Conservation (phyloP, 78 protist species). For the Reticulomyxa filosa region DNA sequence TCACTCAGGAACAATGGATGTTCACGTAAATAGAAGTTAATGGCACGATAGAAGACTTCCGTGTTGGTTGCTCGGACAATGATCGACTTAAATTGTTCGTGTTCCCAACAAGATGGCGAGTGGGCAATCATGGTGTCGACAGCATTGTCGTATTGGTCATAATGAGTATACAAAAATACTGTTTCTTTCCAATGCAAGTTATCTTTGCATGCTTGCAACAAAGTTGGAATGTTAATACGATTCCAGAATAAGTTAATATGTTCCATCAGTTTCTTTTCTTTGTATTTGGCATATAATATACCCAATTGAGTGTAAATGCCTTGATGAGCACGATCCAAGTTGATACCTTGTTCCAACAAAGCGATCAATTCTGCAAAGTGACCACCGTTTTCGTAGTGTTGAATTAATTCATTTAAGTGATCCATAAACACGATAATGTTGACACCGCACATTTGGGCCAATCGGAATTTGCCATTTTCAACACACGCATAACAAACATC, state of each 20-base stretch:
- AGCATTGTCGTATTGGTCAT: slow-evolving; percentile 93
- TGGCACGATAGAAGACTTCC: slow-evolving; percentile 74
- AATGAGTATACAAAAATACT: slow-evolving; percentile 65
- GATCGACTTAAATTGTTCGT: slow-evolving; percentile 67
- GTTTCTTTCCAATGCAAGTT: slow-evolving; percentile 72
- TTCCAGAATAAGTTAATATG: slow-evolving; percentile 65
- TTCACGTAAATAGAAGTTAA: slow-evolving; percentile 57
- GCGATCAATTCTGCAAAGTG: slow-evolving; percentile 19
- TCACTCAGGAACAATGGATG: slow-evolving; percentile 27
- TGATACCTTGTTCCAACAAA: slow-evolving; percentile 43
- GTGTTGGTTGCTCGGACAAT: slow-evolving; percentile 61
- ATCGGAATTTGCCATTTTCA: slow-evolving; percentile 76
- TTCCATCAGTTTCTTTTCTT: slow-evolving; percentile 77
- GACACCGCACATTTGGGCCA: slow-evolving; percentile 90
- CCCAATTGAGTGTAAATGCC: slow-evolving; percentile 97
- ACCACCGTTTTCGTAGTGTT: slow-evolving; percentile 50
- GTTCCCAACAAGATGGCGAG: slow-evolving; percentile 80
- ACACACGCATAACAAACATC: slow-evolving; percentile 89
- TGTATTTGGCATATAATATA: slow-evolving; percentile 63
- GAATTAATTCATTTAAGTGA: slow-evolving; percentile 64
- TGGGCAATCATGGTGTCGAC: slow-evolving; percentile 73
- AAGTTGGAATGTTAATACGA: slow-evolving; percentile 74
- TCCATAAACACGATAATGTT: slow-evolving; percentile 78
- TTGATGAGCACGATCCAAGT: slow-evolving; percentile 79
- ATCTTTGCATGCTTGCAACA: slow-evolving; percentile 58